Percentiles rank a stretch among this genome's conserved stretches.
Conservation (phyloP, 192 early-diverging fungal genomes). For the Borealophlyctis nickersoniae region DNA sequence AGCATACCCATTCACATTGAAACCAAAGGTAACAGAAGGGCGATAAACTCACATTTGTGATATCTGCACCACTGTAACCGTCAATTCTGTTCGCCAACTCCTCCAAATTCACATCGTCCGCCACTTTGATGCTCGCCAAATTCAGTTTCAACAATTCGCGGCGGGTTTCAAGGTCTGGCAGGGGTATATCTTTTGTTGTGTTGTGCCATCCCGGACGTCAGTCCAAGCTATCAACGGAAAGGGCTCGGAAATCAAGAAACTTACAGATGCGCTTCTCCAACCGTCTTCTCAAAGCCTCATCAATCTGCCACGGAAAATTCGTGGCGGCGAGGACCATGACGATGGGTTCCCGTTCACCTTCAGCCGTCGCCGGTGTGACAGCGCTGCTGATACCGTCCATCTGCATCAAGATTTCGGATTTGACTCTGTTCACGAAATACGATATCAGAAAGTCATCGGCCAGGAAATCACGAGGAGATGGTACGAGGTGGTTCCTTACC, state of each 20-base stretch:
- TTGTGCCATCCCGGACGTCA: no score
- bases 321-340: conserved; percentile 66
- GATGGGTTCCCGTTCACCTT: conserved; percentile 44
- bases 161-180: conserved; percentile 51
- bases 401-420: conserved; percentile 63
- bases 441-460: no score
- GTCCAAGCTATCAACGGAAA: no score
- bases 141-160: conserved; percentile 52
- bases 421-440: conserved; percentile 52
- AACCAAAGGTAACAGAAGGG: not conserved
- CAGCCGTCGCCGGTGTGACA: conserved; percentile 21
- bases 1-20: conserved; percentile 1
- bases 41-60: conserved; percentile 49
- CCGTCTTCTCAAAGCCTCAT: conserved; percentile 57
- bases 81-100: conserved; percentile 51
- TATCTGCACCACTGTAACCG: conserved; percentile 61
- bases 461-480: not conserved
- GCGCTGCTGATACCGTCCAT: conserved; percentile 60
- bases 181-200: conserved; percentile 45
- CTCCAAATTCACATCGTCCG: conserved; percentile 43
- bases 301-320: conserved; percentile 73
- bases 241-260: no score
- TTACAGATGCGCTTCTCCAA: conserved; percentile 64
- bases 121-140: conserved; percentile 47
- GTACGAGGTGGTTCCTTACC: not conserved